Evolutionary conservation across 2,329 filamentous ascomycete genomes (phyloP), one percentile per base, ranked within the genome.

Genomic region (Ophiobolus disseminans): DNA sequence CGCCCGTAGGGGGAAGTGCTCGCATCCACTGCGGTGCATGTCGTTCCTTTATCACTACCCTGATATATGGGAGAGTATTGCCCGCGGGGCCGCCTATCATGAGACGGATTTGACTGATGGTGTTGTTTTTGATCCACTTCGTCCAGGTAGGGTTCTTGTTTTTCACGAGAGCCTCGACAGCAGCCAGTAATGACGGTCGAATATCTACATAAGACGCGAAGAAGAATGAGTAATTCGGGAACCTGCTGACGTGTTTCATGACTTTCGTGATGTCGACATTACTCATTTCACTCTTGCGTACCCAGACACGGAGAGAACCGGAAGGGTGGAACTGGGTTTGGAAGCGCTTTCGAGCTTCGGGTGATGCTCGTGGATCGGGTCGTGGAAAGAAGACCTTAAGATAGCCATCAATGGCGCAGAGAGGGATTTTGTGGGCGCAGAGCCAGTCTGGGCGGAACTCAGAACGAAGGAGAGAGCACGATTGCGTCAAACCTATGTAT

Each of bases 371-470:
- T 3, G 30, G 13, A 1, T 17, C 16, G 11, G 46, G 31, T 4
- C 14, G 5, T 2, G 58, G 59, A 28, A 53, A 62, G 52, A 67
- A 68, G 17, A 48, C 36, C 25, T 58, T 57, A 17, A 68, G 36
- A 38, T 67, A 69, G 0, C 39, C 38, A 2, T 50, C 38, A 1
- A 64, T 13, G 1, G 49, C 50, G 20, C 34, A 50, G 2, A 68
- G 45, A 2, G 55, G 57, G n/a, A 68, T 57, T 2, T 36, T 42
- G 31, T 66, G 57, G 0, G 45, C 51, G 0, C 55, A 48, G n/a
- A 68, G 43, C 63, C 65, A 70, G 17, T 52, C 48, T 2, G 55
- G 52, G 14, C 60, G 62, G 20, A 70, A 69, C 13, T 68, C 65
- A 3, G 45, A 47, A n/a, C 65, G 61, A 7, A 69, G 58, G 8